These are phyloP conservation scores for Teratosphaeria epicoccoides DNA, from an alignment of 2,329 filamentous ascomycete species.

Conservation along the genomic window DNA sequence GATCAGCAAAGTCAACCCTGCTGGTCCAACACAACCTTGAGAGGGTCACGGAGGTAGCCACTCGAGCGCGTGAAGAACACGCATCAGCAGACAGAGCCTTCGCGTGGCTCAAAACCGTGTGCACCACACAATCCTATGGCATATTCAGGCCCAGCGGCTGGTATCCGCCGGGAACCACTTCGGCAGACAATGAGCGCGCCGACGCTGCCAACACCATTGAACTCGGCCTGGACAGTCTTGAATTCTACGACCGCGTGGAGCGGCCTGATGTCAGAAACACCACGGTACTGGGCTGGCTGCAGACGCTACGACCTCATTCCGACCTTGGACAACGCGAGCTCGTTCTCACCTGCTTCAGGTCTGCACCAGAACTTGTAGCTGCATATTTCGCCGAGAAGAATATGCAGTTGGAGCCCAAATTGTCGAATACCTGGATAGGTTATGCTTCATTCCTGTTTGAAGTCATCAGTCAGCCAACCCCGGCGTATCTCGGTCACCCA, in stretches of 20 bases:
- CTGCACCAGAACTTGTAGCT: constrained; percentile 75
- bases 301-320: constrained; percentile 72
- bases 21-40: constrained; percentile 32
- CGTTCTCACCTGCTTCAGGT: constrained; percentile 65
- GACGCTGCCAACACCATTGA: constrained; percentile 36
- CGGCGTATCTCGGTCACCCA: constrained; percentile 58
- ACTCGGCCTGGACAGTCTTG: constrained; percentile 57
- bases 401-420: constrained; percentile 82
- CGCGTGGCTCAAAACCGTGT: constrained; percentile 62
- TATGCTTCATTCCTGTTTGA: constrained; percentile 84
- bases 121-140: constrained; percentile 62
- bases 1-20: constrained; percentile 51
- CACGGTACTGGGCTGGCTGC: constrained; percentile 66
- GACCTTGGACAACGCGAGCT: constrained; percentile 73
- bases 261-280: constrained; percentile 69
- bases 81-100: constrained; percentile 61
- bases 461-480: constrained; percentile 63
- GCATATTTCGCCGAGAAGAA: constrained; percentile 76
- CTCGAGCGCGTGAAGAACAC: constrained; percentile 35
- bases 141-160: constrained; percentile 70
- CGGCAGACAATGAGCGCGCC: constrained; percentile 30
- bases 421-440: constrained; percentile 89
- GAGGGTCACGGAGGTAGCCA: constrained; percentile 47
- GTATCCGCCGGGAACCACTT: constrained; percentile 58
- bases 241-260: constrained; percentile 48